Base-by-base conservation (phyloP, 805 yeast genomes). In the Clavispora carvajalis region DNA sequence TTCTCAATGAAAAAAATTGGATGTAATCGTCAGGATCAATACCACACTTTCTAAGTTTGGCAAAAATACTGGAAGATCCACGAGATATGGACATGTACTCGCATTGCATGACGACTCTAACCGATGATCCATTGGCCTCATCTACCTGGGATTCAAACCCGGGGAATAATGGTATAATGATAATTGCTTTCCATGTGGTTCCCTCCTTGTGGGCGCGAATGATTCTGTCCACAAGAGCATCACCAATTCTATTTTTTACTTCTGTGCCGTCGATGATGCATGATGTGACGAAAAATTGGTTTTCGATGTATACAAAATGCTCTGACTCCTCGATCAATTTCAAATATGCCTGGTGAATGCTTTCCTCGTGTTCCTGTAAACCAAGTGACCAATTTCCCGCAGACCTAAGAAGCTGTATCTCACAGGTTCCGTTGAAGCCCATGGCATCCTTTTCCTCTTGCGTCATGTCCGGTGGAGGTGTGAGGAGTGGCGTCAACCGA, bases 141-240 rank as follows among this genome's bases (percentile, higher is more conserved):
- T 91, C 98, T 16, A 95, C 95, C 49, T 88, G 85, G 21, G 95
- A 81, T 55, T 85, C 93, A 60, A 95, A 93, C 0, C 99, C 99
- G 1, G 99, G 99, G 93, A 93, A 88, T 49, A 93, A 70, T 3
- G 99, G 99, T 47, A 93, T 88, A 9, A 93, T 74, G 45, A 93
- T 83, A 19, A 88, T 77, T 1, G 98, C 98, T 47, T 81, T 82
- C 99, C 99, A 93, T 9, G 69, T 61, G 39, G 79, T 83, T 5
- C 79, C 78, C 44, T 82, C 85, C 44, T 77, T 75, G 56, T 86
- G 85, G 0, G 99, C 99, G 35, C 89, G 74, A 24, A 90, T 84
- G 40, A 91, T 90, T 54, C 99, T 74, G 60, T 93, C 98, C n/a
- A 93, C 98, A 34, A 93, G 70, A 0, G 99, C 99, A 70, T 91